Evolutionary conservation across 2,329 filamentous ascomycete genomes (phyloP).

Genomic region (Myrmaecium sp.): DNA sequence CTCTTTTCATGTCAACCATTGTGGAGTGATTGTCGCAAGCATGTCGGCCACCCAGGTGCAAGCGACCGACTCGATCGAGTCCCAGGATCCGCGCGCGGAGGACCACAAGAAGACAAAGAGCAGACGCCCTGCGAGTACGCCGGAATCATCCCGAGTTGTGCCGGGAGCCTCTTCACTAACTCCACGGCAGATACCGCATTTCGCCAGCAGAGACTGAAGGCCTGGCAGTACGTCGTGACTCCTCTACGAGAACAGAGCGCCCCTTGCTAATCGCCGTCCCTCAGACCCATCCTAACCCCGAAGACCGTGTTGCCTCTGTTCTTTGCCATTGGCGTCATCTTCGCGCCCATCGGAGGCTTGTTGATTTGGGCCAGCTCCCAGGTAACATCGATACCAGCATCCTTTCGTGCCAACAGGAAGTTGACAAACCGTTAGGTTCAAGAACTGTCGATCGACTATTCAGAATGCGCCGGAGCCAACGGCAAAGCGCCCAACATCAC

Average conservation of each 20-base stretch:
- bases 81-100: conserved; percentile 23
- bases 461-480: conserved; percentile 54
- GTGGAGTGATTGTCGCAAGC: too few relatives aligned
- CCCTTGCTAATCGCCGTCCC: conserved; percentile 22
- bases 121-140: conserved; percentile 73
- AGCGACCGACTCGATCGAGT: conserved; percentile 24
- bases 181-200: conserved; percentile 68
- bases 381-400: conserved; percentile 28
- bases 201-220: conserved; percentile 88
- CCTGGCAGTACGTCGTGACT: conserved; percentile 68
- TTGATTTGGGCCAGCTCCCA: conserved; percentile 71
- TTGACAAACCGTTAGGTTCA: conserved; percentile 45
- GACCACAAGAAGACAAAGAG: conserved; percentile 56
- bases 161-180: conserved; percentile 3
- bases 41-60: conserved; percentile 31
- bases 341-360: conserved; percentile 79
- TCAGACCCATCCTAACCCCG: conserved; percentile 79
- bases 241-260: conserved; percentile 1
- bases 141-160: conserved; percentile 5
- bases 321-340: conserved; percentile 79
- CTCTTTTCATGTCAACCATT: too few relatives aligned
- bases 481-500: conserved; percentile 32
- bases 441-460: conserved; percentile 85
- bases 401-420: neutral
- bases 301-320: conserved; percentile 87